Base-by-base conservation (phyloP, 2,329 filamentous ascomycete genomes). In the Lojkania enalia region DNA sequence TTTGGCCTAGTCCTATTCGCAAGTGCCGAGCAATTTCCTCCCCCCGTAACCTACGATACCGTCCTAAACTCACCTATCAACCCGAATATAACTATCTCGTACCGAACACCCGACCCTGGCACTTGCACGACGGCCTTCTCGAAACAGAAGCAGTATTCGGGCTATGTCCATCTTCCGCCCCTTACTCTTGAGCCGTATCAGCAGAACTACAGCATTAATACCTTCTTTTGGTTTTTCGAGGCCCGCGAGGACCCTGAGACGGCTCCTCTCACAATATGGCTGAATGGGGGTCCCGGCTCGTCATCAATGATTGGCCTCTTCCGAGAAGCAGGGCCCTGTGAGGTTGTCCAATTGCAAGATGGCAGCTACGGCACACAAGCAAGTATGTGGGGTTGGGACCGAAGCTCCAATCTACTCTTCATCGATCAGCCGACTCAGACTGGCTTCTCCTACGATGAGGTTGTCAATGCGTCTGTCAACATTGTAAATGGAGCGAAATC, bases 381-480 rank as follows among this genome's bases (percentile, higher is more conserved):
- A 7, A 75, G 81, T 39, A 75, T 81, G 60, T 87, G 81, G 79
- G 81, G 82, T 13, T 87, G 83, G 84, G 83, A 87, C 62, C 74
- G 76, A 45, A 74, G 71, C 35, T 78, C 77, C 21, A 83, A 83
- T 54, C 71, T 83, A 60, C 71, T 84, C 36, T 84, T 79, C 61
- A 77, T 84, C 46, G 75, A 77, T 39, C 66, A 90, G 79, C 84
- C 84, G 18, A 84, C 84, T 49, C 84, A 88, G 67, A 81, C 88
- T 37, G 81, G 82, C 19, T 84, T 86, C 53, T 87, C 84, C 2
- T 84, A 81, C 60, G 87, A 90, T 59, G 76, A 75, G 19, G 72
- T 77, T 5, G 81, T 78, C 6, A 84, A 88, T 29, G 53, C 46
- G 12, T 58, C 66, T 9, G 29, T 57, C n/a, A 52, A 66, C 32